Evolutionary conservation across 306 rosid species (phyloP).

Genomic region (Quillaja saponaria): DNA sequence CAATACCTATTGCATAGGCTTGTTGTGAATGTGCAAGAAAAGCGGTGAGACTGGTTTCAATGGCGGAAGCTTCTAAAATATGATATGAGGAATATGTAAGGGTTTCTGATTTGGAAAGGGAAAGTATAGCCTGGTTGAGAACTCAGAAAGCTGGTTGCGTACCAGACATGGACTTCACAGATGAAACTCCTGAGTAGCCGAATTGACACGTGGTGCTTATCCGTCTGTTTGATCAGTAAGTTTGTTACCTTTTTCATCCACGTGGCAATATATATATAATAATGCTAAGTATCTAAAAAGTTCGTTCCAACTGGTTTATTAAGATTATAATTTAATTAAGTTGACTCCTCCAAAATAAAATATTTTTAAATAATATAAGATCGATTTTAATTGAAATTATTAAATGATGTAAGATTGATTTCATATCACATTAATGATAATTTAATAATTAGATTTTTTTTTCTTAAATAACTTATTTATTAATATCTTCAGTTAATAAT

Average conservation of each 20-base stretch:
- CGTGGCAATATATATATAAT: no score
- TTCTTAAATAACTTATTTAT: no score
- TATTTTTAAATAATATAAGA: no score
- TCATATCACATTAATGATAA: no score
- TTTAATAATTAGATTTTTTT: no score
- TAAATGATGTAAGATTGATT: no score
- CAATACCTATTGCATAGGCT: not conserved
- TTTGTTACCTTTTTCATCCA: not conserved
- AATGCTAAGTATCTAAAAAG: no score
- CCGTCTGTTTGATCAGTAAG: not conserved
- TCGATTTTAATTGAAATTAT: no score
- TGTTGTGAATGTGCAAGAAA: not conserved
- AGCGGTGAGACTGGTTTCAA: not conserved
- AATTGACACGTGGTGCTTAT: slow-evolving; percentile 33
- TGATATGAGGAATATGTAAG: not conserved
- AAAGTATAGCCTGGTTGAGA: not conserved
- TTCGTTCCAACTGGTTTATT: no score
- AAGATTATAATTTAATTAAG: no score
- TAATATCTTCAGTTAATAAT: no score
- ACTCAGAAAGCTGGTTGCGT: not conserved
- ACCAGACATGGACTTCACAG: not conserved
- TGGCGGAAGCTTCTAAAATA: not conserved
- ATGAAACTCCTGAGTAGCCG: not conserved
- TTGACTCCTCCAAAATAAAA: no score
- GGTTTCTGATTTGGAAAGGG: slow-evolving; percentile 6